phyloP scores from a whole-genome alignment of 306 rosid genomes.

The Quercus dentata region DNA sequence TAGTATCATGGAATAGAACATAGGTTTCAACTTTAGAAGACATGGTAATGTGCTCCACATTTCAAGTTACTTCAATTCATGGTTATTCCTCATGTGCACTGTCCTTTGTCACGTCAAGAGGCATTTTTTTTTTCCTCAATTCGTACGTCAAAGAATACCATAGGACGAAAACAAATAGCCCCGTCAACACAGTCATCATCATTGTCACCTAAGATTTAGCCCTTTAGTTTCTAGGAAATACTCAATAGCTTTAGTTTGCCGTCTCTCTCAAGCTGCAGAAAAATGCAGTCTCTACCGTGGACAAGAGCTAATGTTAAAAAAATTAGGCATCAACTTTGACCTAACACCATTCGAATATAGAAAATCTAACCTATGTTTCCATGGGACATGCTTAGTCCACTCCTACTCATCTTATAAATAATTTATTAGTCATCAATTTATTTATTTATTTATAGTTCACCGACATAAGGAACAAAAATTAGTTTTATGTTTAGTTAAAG shows the following conservation, averaged over 20 bases:
- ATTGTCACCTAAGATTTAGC: neutral
- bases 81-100: no score
- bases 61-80: no score
- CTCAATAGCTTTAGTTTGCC: neutral
- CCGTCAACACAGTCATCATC: neutral
- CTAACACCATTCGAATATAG: neutral
- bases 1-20: no score
- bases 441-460: neutral
- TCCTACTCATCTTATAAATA: slow-evolving; percentile 5
- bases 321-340: no score
- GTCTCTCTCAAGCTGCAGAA: neutral
- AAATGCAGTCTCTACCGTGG: neutral
- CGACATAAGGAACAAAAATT: neutral
- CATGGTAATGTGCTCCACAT: no score
- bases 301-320: neutral
- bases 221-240: neutral
- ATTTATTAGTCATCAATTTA: neutral
- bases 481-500: no score
- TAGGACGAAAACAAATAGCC: no score
- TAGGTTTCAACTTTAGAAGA: no score
- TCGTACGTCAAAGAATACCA: neutral
- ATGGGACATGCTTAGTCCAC: neutral
- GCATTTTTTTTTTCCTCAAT: neutral
- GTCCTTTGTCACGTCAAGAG: no score
- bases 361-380: neutral